Evolutionary conservation across 2,329 filamentous ascomycete genomes (phyloP).

Genomic region (Cordyceps cateniannulata): DNA sequence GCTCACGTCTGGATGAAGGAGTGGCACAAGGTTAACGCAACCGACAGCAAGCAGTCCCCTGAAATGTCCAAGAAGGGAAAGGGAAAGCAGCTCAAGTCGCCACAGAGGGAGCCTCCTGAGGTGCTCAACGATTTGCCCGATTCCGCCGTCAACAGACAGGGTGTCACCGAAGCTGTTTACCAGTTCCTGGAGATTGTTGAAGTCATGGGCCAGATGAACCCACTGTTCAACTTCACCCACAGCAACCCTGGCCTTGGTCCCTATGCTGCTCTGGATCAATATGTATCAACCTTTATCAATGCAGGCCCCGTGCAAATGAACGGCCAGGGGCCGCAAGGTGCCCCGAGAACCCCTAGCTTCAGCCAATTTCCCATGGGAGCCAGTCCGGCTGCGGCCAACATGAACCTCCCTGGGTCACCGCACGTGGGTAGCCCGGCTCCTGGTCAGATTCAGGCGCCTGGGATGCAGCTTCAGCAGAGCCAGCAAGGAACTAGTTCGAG

Average conservation of each 20-base stretch:
- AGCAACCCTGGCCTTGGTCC: conserved; percentile 47
- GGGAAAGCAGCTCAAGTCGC: conserved; percentile 51
- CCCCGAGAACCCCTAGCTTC: conserved; percentile 48
- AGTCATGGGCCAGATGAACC: conserved; percentile 61
- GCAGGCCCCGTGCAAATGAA: conserved; percentile 35
- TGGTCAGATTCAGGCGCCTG: conserved; percentile 56
- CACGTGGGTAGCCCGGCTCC: conserved; percentile 53
- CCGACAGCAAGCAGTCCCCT: conserved; percentile 53
- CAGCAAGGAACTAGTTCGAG: conserved; percentile 62
- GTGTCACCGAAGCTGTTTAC: conserved; percentile 54
- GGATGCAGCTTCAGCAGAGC: conserved; percentile 61
- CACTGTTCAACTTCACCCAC: conserved; percentile 54
- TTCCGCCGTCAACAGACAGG: conserved; percentile 51
- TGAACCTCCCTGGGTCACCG: conserved; percentile 56
- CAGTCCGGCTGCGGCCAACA: conserved; percentile 53
- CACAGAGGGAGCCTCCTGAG: conserved; percentile 52
- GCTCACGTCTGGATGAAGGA: conserved; percentile 60
- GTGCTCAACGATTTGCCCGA: conserved; percentile 50
- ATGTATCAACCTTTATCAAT: conserved; percentile 44
- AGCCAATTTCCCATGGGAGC: conserved; percentile 52
- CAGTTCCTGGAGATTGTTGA: conserved; percentile 63
- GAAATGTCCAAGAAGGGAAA: conserved; percentile 65
- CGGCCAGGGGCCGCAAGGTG: conserved; percentile 42
- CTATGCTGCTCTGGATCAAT: conserved; percentile 54
- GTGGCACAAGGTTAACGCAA: conserved; percentile 53